Evolutionary conservation across 306 rosid genomes (phyloP), one percentile per base, ranked within the genome.

Genomic region (Sechiopsis laciniata): DNA sequence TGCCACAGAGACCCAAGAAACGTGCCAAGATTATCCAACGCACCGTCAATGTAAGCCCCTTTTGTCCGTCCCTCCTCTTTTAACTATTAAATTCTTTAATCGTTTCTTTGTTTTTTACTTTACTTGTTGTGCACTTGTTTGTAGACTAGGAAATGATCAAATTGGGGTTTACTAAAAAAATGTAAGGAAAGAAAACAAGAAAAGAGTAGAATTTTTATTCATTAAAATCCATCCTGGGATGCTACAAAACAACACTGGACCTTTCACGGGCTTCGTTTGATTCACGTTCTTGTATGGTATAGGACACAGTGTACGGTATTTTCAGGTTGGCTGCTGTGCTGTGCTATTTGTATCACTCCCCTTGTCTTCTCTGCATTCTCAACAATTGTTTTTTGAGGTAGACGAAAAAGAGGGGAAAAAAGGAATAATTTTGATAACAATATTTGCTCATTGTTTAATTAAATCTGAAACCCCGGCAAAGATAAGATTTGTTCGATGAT

Each of bases 1-100:
- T 94, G 21, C 97, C 98, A 8, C 96, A 90, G 73, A 86, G 92
- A 83, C 98, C 97, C 78, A 94, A 89, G 62, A 94, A 89, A 81
- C 84, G 98, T 76, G 88, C 95, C 13, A 94, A 94, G 84, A 79
- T 87, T 83, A 78, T 90, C 40, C 97, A 89, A 81, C 92, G 96
- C 40, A 89, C 89, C 65, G 90, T 94, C 88, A 90, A 89, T 84
- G 97, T 94, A 90, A 94, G 98, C 80, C 72, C 19, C 73, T 26
- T 50, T 15, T 3, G 32, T 21, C 14, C 71, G 32, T 21, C 14
- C 71, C 52, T 48, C 40, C 73, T 48, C 73, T 66, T 46, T 42
- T 62, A 68, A 26, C 53, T 15, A 53, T 55, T 10, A 37, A 42
- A 50, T 74, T 48, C 53, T 26, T 66, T 54, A 35, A 32, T 12